Percentiles rank a stretch among this genome's conserved stretches.
Evolutionary conservation across 1,284 basidiomycete genomes (phyloP).

Genomic region (Ceratobasidium sp.): DNA sequence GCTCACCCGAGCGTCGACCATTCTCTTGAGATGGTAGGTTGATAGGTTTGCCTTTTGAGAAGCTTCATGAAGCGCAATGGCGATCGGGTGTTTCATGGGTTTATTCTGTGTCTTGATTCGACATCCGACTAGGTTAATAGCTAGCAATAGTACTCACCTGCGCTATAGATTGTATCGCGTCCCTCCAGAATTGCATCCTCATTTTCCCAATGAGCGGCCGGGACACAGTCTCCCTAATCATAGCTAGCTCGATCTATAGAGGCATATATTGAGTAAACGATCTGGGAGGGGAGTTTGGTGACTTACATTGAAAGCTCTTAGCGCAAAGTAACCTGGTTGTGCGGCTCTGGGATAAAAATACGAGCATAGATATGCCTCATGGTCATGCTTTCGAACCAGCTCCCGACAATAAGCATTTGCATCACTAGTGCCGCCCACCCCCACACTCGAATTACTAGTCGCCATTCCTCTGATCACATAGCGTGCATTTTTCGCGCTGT

Average conservation of each 20-base stretch:
- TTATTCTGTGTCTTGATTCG: conserved; percentile 63
- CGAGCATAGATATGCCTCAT: conserved; percentile 80
- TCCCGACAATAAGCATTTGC: conserved; percentile 66
- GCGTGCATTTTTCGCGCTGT: neutral
- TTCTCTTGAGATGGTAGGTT: conserved; percentile 82
- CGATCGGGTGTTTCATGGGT: conserved; percentile 85
- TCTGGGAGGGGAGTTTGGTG: conserved; percentile 46
- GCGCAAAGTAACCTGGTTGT: conserved; percentile 78
- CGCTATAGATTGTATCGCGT: conserved; percentile 77
- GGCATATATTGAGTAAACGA: neutral
- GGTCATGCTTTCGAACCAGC: conserved; percentile 78
- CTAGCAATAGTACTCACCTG: conserved; percentile 62
- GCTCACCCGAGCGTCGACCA: conserved; percentile 86
- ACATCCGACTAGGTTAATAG: conserved; percentile 41
- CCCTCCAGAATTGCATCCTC: conserved; percentile 93
- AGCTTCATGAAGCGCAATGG: conserved; percentile 74
- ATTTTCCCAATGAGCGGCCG: conserved; percentile 85
- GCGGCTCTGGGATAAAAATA: conserved; percentile 78
- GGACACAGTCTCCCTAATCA: conserved; percentile 80
- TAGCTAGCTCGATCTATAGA: conserved; percentile 81
- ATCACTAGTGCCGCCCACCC: conserved; percentile 29
- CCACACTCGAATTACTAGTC: conserved; percentile 1
- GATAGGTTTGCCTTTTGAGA: conserved; percentile 64
- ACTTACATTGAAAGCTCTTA: conserved; percentile 90
- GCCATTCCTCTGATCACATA: neutral